Base-by-base conservation (phyloP, 2,329 filamentous ascomycete species). In the Diaporthe aspalathi region DNA sequence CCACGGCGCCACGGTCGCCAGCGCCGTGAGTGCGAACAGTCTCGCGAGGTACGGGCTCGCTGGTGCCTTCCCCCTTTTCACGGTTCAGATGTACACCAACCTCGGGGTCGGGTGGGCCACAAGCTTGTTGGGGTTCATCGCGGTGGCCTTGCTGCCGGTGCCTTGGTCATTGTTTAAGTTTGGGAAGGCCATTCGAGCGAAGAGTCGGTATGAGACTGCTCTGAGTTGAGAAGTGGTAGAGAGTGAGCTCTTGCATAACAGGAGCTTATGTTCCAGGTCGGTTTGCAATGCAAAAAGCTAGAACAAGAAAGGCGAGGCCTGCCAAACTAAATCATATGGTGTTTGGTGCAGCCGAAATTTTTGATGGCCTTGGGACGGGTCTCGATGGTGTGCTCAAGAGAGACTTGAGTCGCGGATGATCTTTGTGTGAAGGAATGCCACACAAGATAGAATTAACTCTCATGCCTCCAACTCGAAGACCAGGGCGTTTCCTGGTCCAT, bases 21-120 rank as follows among this genome's bases (percentile, higher is more conserved):
- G 86, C 71, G 88, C 88, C 0, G 81, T 87, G 62, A 88, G 87
- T 8, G 90, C 90, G 1, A 91, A 91, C 72, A 85, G 86, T 1
- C 80, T 92, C 14, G 81, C 87, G 1, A 80, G 90, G 29, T 92
- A 91, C 73, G 78, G 78, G 0, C 82, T 91, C 9, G 87, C 86
- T 0, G 87, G 84, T 1, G 85, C 83, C 0, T 91, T 92, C 68
- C 90, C 90, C 0, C 77, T 92, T 0, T 92, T 91, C 74, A 87
- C 88, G 0, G 79, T 91, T 1, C 87, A 89, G 72, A 88, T 87
- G 83, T 87, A 84, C 53, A 69, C 78, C 7, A 78, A 75, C 3
- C 75, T 87, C 16, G 84, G 84, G 0, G 83, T 85, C 5, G 75
- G 76, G 20, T 87, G 85, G 85, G 85, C 85, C 0, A 83, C 80